phyloP scores from a whole-genome alignment of 2,329 filamentous ascomycete species.

The Claviceps purpurea region DNA sequence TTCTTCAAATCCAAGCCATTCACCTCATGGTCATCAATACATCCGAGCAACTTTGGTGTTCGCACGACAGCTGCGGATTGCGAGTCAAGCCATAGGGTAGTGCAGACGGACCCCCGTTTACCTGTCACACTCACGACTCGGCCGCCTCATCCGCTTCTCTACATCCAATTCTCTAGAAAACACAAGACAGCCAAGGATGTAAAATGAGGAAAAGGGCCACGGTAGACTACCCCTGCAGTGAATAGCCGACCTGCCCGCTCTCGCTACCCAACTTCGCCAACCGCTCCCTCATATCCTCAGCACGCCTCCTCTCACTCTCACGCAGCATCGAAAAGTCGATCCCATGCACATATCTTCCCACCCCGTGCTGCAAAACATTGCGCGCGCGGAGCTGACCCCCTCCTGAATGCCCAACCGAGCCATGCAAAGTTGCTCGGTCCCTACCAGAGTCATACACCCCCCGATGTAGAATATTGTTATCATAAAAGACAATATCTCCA shows the following conservation, averaged over 20 bases:
- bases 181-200: no score
- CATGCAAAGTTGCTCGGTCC: constrained; percentile 60
- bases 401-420: constrained; percentile 49
- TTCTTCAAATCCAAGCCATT: no score
- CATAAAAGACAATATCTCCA: constrained; percentile 76
- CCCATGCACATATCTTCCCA: constrained; percentile 50
- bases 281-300: constrained; percentile 49
- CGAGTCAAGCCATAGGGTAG: no score
- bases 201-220: no score
- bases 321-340: constrained; percentile 40
- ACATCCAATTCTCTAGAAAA: no score
- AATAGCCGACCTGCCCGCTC: constrained; percentile 50
- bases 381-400: constrained; percentile 46
- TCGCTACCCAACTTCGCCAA: constrained; percentile 48
- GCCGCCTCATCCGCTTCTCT: no score
- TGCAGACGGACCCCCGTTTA: no score
- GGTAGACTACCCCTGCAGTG: constrained; percentile 30
- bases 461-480: constrained; percentile 76
- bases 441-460: constrained; percentile 47
- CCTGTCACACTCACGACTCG: no score
- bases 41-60: no score
- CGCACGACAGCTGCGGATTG: no score
- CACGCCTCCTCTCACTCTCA: constrained; percentile 31
- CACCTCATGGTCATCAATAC: no score
- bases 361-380: constrained; percentile 64